A percentile compares a stretch with the other conserved stretches of the same genome.
These are phyloP conservation scores for Odontarrhena argentea DNA, from an alignment of 345 rosid species.

Conservation along the genomic window DNA sequence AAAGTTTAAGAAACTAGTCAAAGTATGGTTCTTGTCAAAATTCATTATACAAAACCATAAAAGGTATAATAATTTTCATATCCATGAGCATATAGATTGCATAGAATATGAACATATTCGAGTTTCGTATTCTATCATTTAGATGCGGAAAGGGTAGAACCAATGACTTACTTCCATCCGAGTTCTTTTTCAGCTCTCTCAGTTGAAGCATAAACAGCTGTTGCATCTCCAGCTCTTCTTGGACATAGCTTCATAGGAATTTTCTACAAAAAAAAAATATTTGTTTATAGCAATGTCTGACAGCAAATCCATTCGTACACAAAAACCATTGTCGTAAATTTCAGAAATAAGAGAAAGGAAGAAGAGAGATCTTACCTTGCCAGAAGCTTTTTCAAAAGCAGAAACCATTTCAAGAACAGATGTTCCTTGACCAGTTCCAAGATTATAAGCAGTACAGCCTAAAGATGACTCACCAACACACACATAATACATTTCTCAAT, in stretches of 20 bases:
- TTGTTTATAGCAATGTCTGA: background rate
- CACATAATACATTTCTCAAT: background rate
- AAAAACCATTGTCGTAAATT: background rate
- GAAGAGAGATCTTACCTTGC: conserved; percentile 60
- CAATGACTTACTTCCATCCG: conserved; percentile 76
- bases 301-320: background rate
- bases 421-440: conserved; percentile 86
- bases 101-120: background rate
- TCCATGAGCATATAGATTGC: background rate
- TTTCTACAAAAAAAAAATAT: conserved; percentile 52
- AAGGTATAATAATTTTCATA: background rate
- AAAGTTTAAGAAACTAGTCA: background rate
- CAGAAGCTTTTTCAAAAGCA: conserved; percentile 88
- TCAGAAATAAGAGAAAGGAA: background rate
- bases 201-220: conserved; percentile 79
- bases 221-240: conserved; percentile 92
- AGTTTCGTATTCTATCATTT: background rate
- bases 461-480: conserved; percentile 18
- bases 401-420: conserved; percentile 95
- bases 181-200: conserved; percentile 81
- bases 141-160: background rate
- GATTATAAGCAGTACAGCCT: conserved; percentile 87
- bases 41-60: background rate
- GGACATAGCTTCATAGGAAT: conserved; percentile 79
- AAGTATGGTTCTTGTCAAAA: conserved; percentile 14